Evolutionary conservation across 1,284 basidiomycete genomes (phyloP), one percentile per base, ranked within the genome.

Genomic region (Boletus austroedulis): DNA sequence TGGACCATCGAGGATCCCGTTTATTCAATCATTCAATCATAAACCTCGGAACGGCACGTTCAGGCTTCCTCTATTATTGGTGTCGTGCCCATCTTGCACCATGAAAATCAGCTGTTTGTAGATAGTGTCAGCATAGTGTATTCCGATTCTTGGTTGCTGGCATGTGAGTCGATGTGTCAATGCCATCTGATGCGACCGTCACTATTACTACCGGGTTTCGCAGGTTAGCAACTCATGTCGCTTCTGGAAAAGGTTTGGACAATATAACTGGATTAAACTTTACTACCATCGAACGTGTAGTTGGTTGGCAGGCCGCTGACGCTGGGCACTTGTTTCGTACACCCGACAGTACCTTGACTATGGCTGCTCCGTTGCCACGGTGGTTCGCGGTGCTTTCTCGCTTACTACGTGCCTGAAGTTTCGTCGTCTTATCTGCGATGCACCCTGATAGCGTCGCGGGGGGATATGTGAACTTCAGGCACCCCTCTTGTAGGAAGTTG

Each of bases 1-100:
- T 70, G 68, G 68, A 53, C 57, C 55, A 89, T 94, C 79, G 85
- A 98, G 68, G 94, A 93, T 36, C 94, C 95, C 4, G 77, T 87
- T 21, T 97, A 95, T 77, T 92, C 90, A 47, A 86, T 96, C 72
- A 79, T 93, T 67, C 82, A 95, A 73, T 89, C 92, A 69, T 92
- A 75, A 67, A 62, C 24, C 17, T 34, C n/a, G n/a, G n/a, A n/a
- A n/a, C 8, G 14, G 31, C 54, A 41, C 31, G 47, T 48, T 43
- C n/a, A 34, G 40, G 48, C 23, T 9, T 19, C 67, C 68, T 12
- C 14, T 50, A 28, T 65, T 70, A 61, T 72, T 63, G 59, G 67
- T 58, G 34, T 43, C 50, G 41, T 55, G 29, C 32, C 28, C 54
- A 2, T 52, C 40, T 59, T 41, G 48, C 24, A 28, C 12, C 58